These are phyloP conservation scores for Musa beccarii DNA, from an alignment of 176 grass and related monocot species.

Conservation along the genomic window DNA sequence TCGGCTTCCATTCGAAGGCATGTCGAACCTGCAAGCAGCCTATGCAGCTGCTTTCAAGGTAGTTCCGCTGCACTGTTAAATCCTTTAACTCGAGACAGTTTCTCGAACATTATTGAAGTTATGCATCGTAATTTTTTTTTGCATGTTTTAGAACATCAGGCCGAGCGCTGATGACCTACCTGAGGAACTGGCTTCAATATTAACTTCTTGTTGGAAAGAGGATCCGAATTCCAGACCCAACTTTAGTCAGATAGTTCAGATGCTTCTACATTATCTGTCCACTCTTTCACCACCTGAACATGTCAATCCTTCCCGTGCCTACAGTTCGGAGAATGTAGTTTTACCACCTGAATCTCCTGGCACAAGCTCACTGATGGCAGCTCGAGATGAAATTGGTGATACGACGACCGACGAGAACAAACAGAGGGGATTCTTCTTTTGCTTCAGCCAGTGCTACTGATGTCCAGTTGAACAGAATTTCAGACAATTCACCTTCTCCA, in stretches of 20 bases:
- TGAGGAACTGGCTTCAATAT: constrained; percentile 49
- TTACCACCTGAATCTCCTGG: constrained; percentile 17
- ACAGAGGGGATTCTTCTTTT: background rate
- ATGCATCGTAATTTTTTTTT: constrained; percentile 4
- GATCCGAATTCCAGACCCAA: constrained; percentile 77
- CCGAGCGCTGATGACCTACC: constrained; percentile 85
- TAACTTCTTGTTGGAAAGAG: constrained; percentile 95
- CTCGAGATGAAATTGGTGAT: constrained; percentile 5
- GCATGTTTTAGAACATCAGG: constrained; percentile 54
- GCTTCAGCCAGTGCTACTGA: constrained; percentile 4
- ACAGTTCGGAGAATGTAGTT: constrained; percentile 11
- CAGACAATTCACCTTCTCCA: background rate
- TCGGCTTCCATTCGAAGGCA: constrained; percentile 85
- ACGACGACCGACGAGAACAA: background rate
- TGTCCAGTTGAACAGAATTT: background rate
- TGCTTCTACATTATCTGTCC: constrained; percentile 86
- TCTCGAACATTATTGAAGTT: background rate
- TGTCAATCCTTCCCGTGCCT: background rate
- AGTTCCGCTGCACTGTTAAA: constrained; percentile 7
- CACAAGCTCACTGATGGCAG: constrained; percentile 13
- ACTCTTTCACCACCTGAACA: constrained; percentile 37
- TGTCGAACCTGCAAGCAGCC: constrained; percentile 97
- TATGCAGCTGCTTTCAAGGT: constrained; percentile 99
- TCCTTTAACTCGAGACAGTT: background rate
- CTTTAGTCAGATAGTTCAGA: constrained; percentile 85